Evolutionary conservation across 257 asterid genomes (phyloP), one percentile per base, ranked within the genome.

Genomic region (Sherardia arvensis): DNA sequence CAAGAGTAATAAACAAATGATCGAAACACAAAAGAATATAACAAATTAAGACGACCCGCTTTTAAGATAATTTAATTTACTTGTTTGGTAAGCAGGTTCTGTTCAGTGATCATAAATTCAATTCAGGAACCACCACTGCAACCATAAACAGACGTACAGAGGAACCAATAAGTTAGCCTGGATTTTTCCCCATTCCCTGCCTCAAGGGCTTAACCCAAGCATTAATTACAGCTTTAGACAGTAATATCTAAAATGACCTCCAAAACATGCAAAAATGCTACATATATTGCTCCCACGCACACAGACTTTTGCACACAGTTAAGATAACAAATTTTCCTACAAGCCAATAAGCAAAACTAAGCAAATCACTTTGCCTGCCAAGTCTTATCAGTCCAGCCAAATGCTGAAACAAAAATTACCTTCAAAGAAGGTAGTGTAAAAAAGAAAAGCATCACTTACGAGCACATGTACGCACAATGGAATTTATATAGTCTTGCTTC

Each of bases 381-480:
- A 11, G 29, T 58, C 43, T 21, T 38, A 20, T 22, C 21, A 61
- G 14, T 38, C 26, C n/a, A 27, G n/a, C 23, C 25, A 58, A 8
- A 58, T 5, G 25, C 62, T 28, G 43, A 58, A 29, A 34, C 62
- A 0, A 30, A 15, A 28, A 29, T n/a, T n/a, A n/a, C n/a, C n/a
- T n/a, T n/a, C n/a, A n/a, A n/a, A n/a, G n/a, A n/a, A n/a, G 61
- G 32, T 14, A 9, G 20, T 43, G 21, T 15, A 53, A 21, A 30
- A 47, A 51, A 68, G 45, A 57, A 29, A 51, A 56, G 9, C 51
- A 65, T 43, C 73, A 87, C 99, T 90, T 83, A 93, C 99, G 97
- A 81, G 99, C 95, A 85, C 99, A 90, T 73, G 97, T 81, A 34
- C 91, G 84, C 65, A 87, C 85, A 75, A 93, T 77, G 61, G 90